Evolutionary conservation across 225 moss, liverwort and hornwort genomes (phyloP).

Genomic region (Ulota crispa): DNA sequence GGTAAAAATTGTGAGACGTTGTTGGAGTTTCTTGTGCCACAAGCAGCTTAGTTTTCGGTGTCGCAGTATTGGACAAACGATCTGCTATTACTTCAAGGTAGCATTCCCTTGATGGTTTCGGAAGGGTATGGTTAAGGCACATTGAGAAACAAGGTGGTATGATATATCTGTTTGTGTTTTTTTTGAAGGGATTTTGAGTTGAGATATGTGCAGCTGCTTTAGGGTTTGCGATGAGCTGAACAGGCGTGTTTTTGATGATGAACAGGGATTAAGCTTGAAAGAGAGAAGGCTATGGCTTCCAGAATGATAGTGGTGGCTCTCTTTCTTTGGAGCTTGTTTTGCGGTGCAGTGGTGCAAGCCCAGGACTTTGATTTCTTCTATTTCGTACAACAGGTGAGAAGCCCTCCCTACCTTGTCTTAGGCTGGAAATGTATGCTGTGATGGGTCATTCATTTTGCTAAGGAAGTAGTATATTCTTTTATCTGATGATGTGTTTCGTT

Average conservation of each 20-base stretch:
- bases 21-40: neutral
- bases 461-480: neutral
- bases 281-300: conserved; percentile 20
- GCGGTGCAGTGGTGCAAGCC: conserved; percentile 28
- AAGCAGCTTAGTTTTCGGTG: neutral
- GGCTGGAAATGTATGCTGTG: neutral
- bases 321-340: conserved; percentile 27
- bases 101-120: neutral
- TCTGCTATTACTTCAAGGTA: neutral
- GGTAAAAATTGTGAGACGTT: neutral
- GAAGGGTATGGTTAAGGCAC: neutral
- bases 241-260: neutral
- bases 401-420: neutral
- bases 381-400: conserved; percentile 52
- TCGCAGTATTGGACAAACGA: neutral
- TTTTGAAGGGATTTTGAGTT: neutral
- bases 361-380: conserved; percentile 54
- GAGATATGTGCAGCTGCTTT: neutral
- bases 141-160: neutral
- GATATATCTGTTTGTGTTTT: neutral
- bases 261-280: neutral
- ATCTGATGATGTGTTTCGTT: neutral
- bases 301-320: conserved; percentile 1
- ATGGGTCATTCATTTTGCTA: neutral
- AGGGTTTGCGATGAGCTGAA: conserved; percentile 15